These are phyloP conservation scores for Mycena vitilis DNA, from an alignment of 768 basidiomycete genomes.

Conservation along the genomic window DNA sequence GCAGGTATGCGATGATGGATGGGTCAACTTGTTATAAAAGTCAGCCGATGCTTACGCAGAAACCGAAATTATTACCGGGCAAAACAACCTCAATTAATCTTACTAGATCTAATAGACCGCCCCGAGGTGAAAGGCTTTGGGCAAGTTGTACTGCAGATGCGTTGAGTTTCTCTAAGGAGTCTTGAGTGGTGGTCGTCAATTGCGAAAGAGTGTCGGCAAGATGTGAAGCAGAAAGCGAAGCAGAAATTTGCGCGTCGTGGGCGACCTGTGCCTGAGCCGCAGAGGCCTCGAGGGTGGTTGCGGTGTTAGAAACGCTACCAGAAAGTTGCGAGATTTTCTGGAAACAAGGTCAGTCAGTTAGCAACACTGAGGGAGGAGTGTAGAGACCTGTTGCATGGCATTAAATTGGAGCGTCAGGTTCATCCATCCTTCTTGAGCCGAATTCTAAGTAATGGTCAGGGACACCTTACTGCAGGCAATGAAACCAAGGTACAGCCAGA, in stretches of 20 bases:
- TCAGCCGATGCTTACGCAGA: not conserved
- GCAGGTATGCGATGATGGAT: conserved; percentile 41
- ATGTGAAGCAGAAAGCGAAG: conserved; percentile 47
- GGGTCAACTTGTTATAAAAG: conserved; percentile 43
- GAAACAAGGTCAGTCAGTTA: not conserved
- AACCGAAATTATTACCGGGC: conserved; percentile 29
- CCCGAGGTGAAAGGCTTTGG: conserved; percentile 41
- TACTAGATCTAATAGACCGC: conserved; percentile 20
- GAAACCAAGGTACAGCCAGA: conserved; percentile 22
- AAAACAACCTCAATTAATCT: conserved; percentile 24
- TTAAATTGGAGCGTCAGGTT: conserved; percentile 40
- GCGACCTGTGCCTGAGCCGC: conserved; percentile 45
- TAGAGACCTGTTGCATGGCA: conserved; percentile 45
- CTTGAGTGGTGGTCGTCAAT: conserved; percentile 52
- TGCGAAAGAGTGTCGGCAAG: conserved; percentile 51
- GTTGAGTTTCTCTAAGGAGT: conserved; percentile 61
- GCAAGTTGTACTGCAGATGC: conserved; percentile 52
- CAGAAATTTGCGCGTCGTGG: conserved; percentile 50
- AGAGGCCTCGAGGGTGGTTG: conserved; percentile 46
- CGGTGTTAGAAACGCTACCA: conserved; percentile 36
- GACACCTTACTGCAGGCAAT: not conserved
- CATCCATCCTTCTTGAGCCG: conserved; percentile 44
- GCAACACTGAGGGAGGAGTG: not conserved
- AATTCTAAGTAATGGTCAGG: conserved; percentile 39
- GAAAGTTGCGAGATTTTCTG: conserved; percentile 41